phyloP scores from a whole-genome alignment of 2,329 filamentous ascomycete species.

The Alternaria panax region DNA sequence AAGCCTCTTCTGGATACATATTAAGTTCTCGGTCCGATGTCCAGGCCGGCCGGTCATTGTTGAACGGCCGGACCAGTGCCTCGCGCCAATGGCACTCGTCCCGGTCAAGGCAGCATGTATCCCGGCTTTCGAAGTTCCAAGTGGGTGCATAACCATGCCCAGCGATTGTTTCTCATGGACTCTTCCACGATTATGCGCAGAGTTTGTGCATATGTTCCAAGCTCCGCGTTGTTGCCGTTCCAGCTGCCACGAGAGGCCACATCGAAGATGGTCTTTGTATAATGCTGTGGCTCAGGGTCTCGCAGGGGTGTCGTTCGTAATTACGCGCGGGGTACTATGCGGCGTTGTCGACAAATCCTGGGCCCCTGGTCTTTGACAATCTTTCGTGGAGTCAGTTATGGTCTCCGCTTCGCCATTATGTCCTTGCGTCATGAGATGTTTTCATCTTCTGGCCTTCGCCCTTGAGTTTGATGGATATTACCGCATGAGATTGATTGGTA shows the following conservation, averaged over 20 bases:
- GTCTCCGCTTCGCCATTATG: neutral
- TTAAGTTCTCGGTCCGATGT: constrained; percentile 19
- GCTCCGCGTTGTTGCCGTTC: neutral
- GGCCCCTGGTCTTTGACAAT: neutral
- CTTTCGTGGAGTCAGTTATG: neutral
- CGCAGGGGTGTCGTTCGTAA: neutral
- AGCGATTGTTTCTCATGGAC: neutral
- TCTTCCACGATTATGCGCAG: neutral
- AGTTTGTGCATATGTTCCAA: neutral
- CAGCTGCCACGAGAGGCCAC: neutral
- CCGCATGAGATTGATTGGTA: neutral
- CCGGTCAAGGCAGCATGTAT: constrained; percentile 2
- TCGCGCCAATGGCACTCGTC: constrained; percentile 24
- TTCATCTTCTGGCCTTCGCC: neutral
- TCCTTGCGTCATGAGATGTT: neutral
- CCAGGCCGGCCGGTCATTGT: constrained; percentile 14
- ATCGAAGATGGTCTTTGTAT: neutral
- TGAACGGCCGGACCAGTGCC: constrained; percentile 14
- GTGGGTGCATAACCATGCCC: neutral
- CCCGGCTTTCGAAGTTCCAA: neutral
- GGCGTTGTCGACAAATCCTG: neutral
- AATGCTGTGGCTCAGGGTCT: neutral
- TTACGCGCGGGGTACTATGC: neutral
- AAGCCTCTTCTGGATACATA: neutral
- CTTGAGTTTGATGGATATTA: neutral